A percentile compares a stretch with the other conserved stretches of the same genome.
phyloP scores from a whole-genome alignment of 176 grass and related monocot species.

The Poa pratensis region DNA sequence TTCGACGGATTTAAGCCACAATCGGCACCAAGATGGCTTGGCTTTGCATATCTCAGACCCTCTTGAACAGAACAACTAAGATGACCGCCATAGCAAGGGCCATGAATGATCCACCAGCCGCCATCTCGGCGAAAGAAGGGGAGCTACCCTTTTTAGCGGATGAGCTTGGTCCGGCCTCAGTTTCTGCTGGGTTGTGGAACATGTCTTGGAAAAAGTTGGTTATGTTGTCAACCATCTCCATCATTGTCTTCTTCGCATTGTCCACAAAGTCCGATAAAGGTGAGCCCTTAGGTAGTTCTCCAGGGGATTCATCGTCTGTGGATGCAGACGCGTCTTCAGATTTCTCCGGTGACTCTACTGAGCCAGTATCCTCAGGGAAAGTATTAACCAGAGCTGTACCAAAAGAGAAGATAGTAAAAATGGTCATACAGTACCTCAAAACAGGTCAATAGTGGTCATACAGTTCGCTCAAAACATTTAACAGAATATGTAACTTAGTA shows the following conservation, averaged over 20 bases:
- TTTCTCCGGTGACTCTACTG: slow-evolving; percentile 26
- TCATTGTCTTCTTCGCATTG: slow-evolving; percentile 56
- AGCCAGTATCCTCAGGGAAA: slow-evolving; percentile 37
- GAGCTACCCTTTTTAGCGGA: slow-evolving; percentile 35
- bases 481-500: neutral
- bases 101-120: slow-evolving; percentile 57
- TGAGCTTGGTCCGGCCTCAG: slow-evolving; percentile 1
- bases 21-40: neutral
- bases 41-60: slow-evolving; percentile 41
- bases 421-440: neutral
- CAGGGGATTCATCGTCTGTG: slow-evolving; percentile 10
- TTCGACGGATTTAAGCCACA: slow-evolving; percentile 50
- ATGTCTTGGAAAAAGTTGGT: slow-evolving; percentile 70
- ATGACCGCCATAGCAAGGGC: slow-evolving; percentile 60
- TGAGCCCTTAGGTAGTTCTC: slow-evolving; percentile 30
- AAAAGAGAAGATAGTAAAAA: slow-evolving; percentile 11
- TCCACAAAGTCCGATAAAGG: slow-evolving; percentile 56
- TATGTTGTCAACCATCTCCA: slow-evolving; percentile 53
- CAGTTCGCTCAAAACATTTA: neutral
- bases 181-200: slow-evolving; percentile 34
- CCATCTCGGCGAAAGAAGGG: neutral
- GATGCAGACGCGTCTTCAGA: slow-evolving; percentile 12
- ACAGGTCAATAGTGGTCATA: neutral
- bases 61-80: slow-evolving; percentile 76
- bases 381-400: slow-evolving; percentile 49